Base-by-base conservation (phyloP, 768 basidiomycete genomes). In the Tephrocybe sp. region DNA sequence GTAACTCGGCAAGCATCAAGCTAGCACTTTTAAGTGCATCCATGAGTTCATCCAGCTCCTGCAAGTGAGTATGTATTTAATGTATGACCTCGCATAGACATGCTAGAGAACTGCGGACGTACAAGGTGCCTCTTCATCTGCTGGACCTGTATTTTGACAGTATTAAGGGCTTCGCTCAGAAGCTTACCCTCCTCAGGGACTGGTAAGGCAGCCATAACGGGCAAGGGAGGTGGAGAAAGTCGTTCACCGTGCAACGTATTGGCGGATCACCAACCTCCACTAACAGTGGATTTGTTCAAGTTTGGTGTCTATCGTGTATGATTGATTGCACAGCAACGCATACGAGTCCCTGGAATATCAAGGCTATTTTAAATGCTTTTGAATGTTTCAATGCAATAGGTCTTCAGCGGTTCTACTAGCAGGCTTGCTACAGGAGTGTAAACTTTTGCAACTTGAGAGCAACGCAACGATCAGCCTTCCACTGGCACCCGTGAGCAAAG, bases 31-130 rank as follows among this genome's bases (percentile, higher is more conserved):
- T 98, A 62, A 98, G 77, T 11, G 93, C 96, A 67, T 99, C 96
- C 97, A 99, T 99, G 55, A 98, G 86, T 64, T 94, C 90, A 72
- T 98, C 96, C 59, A 84, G 71, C 68, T 98, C 92, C 94, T 97
- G 62, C 39, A 53, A 34, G 43, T 13, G 41, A 34, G 36, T 34
- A 30, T 38, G 30, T 33, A 32, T 32, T 51, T 39, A 50, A 19
- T 47, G 35, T 23, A 50, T 34, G 19, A 38, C 44, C 19, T 35
- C 16, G 34, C 38, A 31, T 39, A 3, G 47, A 32, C 14, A 7
- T 17, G 10, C 14, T 30, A 26, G 45, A 14, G 9, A 23, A 43
- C 42, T 50, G 59, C 45, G 44, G 41, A 74, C 84, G 61, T 67
- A 92, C 93, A 50, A 97, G 80, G 69, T 94, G 87, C 64, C 94